phyloP scores from a whole-genome alignment of 345 rosid genomes.

The Gossypium raimondii region DNA sequence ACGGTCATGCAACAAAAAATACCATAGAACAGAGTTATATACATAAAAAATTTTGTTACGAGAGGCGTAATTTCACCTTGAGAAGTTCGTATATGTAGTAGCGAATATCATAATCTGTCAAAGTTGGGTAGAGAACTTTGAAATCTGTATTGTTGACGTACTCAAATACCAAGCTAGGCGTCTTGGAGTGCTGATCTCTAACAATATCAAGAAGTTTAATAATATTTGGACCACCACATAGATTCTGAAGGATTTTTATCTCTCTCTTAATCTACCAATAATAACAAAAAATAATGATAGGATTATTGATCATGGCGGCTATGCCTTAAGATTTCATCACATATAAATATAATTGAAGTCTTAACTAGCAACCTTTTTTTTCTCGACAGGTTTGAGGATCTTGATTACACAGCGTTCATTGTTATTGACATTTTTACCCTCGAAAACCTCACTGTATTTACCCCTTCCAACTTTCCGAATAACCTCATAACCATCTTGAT shows the following conservation, averaged over 20 bases:
- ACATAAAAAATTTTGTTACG: background rate
- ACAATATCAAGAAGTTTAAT: conserved; percentile 72
- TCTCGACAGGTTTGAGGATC: conserved; percentile 88
- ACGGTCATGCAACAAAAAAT: background rate
- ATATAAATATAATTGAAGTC: background rate
- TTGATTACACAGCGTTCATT: conserved; percentile 70
- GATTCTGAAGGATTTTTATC: conserved; percentile 77
- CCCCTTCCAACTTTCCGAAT: conserved; percentile 82
- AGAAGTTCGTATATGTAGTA: conserved; percentile 80
- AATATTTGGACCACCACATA: conserved; percentile 68
- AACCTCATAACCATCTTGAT: conserved; percentile 83
- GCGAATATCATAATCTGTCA: conserved; percentile 80
- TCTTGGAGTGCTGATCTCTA: conserved; percentile 78
- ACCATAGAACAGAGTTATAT: background rate
- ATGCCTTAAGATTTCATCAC: background rate
- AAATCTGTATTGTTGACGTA: conserved; percentile 80
- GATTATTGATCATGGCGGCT: background rate
- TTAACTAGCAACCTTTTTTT: conserved; percentile 54
- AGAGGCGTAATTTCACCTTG: conserved; percentile 37
- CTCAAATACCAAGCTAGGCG: conserved; percentile 78
- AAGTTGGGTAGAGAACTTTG: conserved; percentile 71
- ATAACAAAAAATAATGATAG: background rate
- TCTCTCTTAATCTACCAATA: conserved; percentile 66
- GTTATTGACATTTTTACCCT: conserved; percentile 63
- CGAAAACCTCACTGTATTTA: conserved; percentile 78